Evolutionary conservation across 768 basidiomycete species (phyloP).

Genomic region (Agrocybe praecox): DNA sequence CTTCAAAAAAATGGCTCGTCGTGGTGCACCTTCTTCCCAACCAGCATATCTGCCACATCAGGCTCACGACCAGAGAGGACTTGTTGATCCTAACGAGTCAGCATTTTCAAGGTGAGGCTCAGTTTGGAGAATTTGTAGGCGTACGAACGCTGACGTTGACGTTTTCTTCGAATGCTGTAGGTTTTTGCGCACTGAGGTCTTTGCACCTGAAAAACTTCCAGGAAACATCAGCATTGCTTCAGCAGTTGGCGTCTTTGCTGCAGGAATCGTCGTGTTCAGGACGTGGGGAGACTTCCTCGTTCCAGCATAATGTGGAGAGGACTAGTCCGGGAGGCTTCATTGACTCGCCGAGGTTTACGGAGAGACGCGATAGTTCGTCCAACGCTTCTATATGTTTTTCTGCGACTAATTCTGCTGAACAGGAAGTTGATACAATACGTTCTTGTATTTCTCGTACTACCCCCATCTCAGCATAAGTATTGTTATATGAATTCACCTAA

Average conservation of each 20-base stretch:
- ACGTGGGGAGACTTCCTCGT: slow-evolving; percentile 82
- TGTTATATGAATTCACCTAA: slow-evolving; percentile 16
- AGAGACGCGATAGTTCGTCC: slow-evolving; percentile 11
- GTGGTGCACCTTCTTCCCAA: slow-evolving; percentile 53
- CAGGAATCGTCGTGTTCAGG: slow-evolving; percentile 69
- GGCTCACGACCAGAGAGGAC: slow-evolving; percentile 37
- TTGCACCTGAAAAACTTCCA: slow-evolving; percentile 70
- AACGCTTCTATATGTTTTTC: neutral
- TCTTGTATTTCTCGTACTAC: slow-evolving; percentile 6
- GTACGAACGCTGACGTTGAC: neutral
- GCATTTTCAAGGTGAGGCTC: slow-evolving; percentile 49
- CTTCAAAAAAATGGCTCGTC: slow-evolving; percentile 62
- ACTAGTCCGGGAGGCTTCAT: neutral
- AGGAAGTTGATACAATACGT: neutral
- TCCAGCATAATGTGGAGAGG: slow-evolving; percentile 36
- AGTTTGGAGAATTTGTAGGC: slow-evolving; percentile 21
- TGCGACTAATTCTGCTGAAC: neutral
- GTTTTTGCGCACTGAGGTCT: slow-evolving; percentile 64
- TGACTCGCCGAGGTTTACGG: neutral
- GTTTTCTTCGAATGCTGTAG: slow-evolving; percentile 18
- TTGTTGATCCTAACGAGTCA: slow-evolving; percentile 64
- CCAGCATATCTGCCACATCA: slow-evolving; percentile 58
- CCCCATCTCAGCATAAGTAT: slow-evolving; percentile 17
- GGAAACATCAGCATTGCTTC: slow-evolving; percentile 76
- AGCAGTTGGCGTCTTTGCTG: slow-evolving; percentile 67